Base-by-base conservation (phyloP, 129 eudicot genomes). In the Helianthus tuberosus region DNA sequence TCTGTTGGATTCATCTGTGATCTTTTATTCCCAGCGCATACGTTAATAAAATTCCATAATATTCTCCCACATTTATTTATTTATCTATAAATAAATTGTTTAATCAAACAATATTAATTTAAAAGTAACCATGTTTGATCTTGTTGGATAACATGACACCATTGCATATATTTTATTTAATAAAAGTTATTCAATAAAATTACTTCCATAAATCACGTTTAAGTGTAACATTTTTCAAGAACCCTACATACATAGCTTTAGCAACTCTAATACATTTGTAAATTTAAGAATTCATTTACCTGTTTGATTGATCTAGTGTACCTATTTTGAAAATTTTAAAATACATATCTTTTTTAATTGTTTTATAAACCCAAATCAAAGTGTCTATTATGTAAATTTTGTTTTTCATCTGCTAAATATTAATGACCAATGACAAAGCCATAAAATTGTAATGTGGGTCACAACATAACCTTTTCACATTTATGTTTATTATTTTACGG, bases 121-220 rank as follows among this genome's bases (percentile, higher is more conserved):
- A 38, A 63, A n/a, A 68, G 13, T 35, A 23, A 46, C 65, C 66
- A 62, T 78, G 77, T 68, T 44, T 52, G 78, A 27, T 73, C 25
- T 47, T 60, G 76, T 75, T 81, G 63, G 84, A 76, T 75, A 80
- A 75, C 66, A 62, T 68, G 59, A 41, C 66, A 69, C 44, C 14
- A 52, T 27, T 74, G 64, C 47, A 59, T 44, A 43, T 55, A 47
- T 46, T 62, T 72, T 51, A 74, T 77, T 14, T 17, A 39, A 63
- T 66, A 55, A 50, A 60, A 60, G 72, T 59, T 61, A 75, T 61
- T 64, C 43, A 60, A 74, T 53, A 58, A 54, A 77, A 66, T 68
- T 17, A 11, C 35, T 5, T 69, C 93, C 93, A 61, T 75, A 77
- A 88, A 85, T 82, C 82, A 81, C 86, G 90, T 81, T 64, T 51